Percentiles rank a stretch among this genome's conserved stretches.
Conservation (phyloP, 139 green algal genomes). For the Gonium pectorale region DNA sequence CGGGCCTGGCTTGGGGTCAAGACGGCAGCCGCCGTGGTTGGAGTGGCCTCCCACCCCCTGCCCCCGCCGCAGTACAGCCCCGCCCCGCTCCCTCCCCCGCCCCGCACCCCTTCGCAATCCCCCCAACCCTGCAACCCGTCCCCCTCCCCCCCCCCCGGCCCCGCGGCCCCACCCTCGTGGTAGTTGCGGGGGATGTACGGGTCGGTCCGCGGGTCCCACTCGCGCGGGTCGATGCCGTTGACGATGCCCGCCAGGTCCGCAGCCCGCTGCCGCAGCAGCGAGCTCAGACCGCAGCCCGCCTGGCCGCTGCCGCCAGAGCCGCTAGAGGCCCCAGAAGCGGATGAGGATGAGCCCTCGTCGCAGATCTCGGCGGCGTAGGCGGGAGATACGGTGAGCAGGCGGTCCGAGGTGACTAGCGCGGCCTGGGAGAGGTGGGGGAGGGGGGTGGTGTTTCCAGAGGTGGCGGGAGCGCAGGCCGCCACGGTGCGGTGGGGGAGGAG, state of each 20-base stretch:
- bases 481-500: too few species aligned
- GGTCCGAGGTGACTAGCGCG: constrained; percentile 79
- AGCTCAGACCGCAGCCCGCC: too few species aligned
- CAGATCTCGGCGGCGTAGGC: constrained; percentile 82
- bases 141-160: neutral
- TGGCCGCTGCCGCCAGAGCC: too few species aligned
- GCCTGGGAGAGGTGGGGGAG: constrained; percentile 53
- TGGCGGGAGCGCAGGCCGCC: neutral
- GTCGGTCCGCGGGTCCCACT: constrained; percentile 83
- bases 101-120: neutral
- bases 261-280: constrained; percentile 61
- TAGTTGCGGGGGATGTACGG: constrained; percentile 71
- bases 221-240: constrained; percentile 89
- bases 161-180: constrained; percentile 20
- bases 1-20: too few species aligned
- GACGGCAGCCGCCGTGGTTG: too few species aligned
- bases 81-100: neutral
- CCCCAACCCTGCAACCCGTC: neutral
- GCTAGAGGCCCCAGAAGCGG: too few species aligned
- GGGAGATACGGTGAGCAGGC: constrained; percentile 82
- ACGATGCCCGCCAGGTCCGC: constrained; percentile 78
- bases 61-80: neutral
- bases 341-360: neutral
- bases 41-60: too few species aligned
- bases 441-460: neutral